phyloP scores from a whole-genome alignment of 495 filamentous ascomycete genomes.

The Podospora appendiculata region DNA sequence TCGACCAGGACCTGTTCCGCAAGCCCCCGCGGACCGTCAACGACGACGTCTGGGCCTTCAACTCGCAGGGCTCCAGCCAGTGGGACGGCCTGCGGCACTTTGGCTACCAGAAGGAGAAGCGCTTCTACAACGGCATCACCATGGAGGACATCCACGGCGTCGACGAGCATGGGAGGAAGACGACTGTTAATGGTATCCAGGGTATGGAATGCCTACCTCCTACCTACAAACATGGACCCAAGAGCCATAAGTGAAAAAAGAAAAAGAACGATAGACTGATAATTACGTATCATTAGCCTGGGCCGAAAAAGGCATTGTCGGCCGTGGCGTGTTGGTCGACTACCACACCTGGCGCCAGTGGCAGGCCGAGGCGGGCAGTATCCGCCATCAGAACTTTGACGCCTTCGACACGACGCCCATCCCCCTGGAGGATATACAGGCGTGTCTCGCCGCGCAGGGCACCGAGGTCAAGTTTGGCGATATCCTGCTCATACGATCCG shows the following conservation, averaged over 20 bases:
- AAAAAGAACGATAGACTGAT: neutral
- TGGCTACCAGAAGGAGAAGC: constrained; percentile 43
- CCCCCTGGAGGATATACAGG: constrained; percentile 35
- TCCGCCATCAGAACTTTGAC: constrained; percentile 18
- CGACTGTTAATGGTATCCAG: constrained; percentile 40
- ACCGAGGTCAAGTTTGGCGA: constrained; percentile 46
- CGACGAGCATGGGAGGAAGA: constrained; percentile 20
- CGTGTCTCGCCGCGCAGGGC: constrained; percentile 37
- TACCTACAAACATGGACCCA: too few relatives aligned
- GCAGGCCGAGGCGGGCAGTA: constrained; percentile 4
- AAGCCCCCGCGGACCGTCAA: constrained; percentile 38
- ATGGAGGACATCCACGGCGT: constrained; percentile 45
- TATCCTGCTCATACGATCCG: constrained; percentile 45
- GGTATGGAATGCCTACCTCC: too few relatives aligned
- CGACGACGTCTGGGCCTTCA: constrained; percentile 54
- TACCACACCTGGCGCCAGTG: constrained; percentile 43
- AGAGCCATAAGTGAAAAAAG: too few relatives aligned
- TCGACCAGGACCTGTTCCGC: constrained; percentile 32
- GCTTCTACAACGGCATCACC: constrained; percentile 56
- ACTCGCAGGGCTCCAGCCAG: constrained; percentile 45
- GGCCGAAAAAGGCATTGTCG: constrained; percentile 47
- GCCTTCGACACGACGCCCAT: constrained; percentile 36
- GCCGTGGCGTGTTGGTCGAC: constrained; percentile 51
- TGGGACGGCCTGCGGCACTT: constrained; percentile 41
- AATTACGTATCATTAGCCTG: constrained; percentile 14